Evolutionary conservation across 2,329 filamentous ascomycete genomes (phyloP).

Genomic region (Monosporascus sp.): DNA sequence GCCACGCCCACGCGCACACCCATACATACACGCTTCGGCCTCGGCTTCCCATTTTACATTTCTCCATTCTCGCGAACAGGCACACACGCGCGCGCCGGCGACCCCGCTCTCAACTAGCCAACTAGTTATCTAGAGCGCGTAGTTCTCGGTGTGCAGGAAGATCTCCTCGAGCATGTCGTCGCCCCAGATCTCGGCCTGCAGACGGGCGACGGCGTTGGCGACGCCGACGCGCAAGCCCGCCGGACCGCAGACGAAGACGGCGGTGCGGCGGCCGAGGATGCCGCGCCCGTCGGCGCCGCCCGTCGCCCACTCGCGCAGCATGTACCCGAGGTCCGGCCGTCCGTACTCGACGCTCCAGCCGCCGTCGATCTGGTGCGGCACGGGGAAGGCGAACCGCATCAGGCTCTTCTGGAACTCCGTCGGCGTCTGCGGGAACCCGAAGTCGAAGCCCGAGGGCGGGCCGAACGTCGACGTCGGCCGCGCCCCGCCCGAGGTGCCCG

Average conservation of each 20-base stretch:
- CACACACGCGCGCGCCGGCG: too few species aligned
- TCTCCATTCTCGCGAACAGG: background rate
- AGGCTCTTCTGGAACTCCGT: constrained; percentile 84
- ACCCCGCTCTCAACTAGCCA: too few species aligned
- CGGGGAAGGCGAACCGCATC: constrained; percentile 83
- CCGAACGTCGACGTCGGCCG: constrained; percentile 53
- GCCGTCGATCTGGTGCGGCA: constrained; percentile 61
- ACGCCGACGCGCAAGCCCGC: constrained; percentile 83
- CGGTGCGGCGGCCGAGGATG: constrained; percentile 72
- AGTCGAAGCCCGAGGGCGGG: constrained; percentile 62
- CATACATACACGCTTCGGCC: background rate
- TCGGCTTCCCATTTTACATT: background rate
- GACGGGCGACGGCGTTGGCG: constrained; percentile 71
- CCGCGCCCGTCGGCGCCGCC: constrained; percentile 61
- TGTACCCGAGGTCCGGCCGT: constrained; percentile 78
- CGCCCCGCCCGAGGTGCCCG: constrained; percentile 15
- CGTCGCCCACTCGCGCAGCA: constrained; percentile 76
- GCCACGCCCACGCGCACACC: too few species aligned
- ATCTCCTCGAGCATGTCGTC: constrained; percentile 79
- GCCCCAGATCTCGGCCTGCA: constrained; percentile 80
- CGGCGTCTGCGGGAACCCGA: constrained; percentile 77
- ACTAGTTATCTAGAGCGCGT: constrained; percentile 58
- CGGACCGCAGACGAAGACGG: constrained; percentile 90
- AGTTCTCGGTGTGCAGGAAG: constrained; percentile 92
- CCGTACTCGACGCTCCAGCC: constrained; percentile 93